These are phyloP conservation scores for Fusarium coicis DNA, from an alignment of 2,329 filamentous ascomycete species.

Conservation along the genomic window DNA sequence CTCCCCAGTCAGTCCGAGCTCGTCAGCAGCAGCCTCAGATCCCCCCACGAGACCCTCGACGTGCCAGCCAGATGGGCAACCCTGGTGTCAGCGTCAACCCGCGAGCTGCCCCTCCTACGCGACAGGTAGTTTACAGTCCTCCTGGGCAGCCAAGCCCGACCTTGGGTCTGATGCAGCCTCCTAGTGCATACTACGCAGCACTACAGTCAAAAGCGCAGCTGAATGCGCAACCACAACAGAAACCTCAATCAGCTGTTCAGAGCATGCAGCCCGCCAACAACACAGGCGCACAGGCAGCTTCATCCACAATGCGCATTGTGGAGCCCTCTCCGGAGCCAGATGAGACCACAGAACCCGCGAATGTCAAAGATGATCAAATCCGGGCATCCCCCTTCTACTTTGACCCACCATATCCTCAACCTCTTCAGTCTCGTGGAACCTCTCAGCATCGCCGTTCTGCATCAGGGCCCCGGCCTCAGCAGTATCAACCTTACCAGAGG, in stretches of 20 bases:
- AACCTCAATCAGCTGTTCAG: constrained; percentile 5
- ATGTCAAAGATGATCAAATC: constrained; percentile 8
- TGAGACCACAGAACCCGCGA: constrained; percentile 31
- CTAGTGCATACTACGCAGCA: constrained; percentile 5
- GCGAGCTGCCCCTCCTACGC: constrained; percentile 47
- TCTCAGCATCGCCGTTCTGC: constrained; percentile 31
- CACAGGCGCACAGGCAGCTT: constrained; percentile 40
- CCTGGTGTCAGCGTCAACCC: not conserved
- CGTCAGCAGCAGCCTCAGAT: constrained; percentile 49
- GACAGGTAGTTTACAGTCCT: constrained; percentile 49
- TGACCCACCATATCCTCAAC: constrained; percentile 39
- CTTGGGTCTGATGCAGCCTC: constrained; percentile 48
- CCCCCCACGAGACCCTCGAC: constrained; percentile 37
- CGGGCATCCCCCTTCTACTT: constrained; percentile 39
- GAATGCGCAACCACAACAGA: not conserved
- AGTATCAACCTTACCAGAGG: constrained; percentile 31
- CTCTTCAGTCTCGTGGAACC: constrained; percentile 27
- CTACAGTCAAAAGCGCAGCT: not conserved
- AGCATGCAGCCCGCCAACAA: constrained; percentile 29
- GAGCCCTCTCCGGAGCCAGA: constrained; percentile 49
- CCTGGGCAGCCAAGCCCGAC: constrained; percentile 57
- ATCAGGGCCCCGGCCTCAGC: constrained; percentile 20
- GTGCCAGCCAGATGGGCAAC: constrained; percentile 26
- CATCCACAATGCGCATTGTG: constrained; percentile 53
- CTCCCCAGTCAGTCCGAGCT: constrained; percentile 50